Percentiles rank a stretch among this genome's conserved stretches.
These are phyloP conservation scores for Calonectria naviculata DNA, from an alignment of 2,329 filamentous ascomycete genomes.

Conservation along the genomic window DNA sequence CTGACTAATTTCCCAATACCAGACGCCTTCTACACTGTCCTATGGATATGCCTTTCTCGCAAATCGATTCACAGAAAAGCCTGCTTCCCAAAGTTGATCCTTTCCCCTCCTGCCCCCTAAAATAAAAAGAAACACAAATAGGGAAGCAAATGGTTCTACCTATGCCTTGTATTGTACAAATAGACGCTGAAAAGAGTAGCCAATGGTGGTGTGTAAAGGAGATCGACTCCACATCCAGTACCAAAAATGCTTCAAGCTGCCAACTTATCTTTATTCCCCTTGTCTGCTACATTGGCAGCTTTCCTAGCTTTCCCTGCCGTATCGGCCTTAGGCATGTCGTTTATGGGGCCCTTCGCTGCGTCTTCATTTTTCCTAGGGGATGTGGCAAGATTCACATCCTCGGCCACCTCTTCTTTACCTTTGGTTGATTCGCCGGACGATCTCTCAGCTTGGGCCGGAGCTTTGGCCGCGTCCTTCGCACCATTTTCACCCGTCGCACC, in stretches of 20 bases:
- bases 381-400: constrained; percentile 27
- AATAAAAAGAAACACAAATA: neutral
- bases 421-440: neutral
- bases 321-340: constrained; percentile 18
- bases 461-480: constrained; percentile 30
- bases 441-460: constrained; percentile 56
- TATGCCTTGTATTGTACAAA: constrained; percentile 36
- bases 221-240: neutral
- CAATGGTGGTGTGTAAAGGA: neutral
- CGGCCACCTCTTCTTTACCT: neutral
- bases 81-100: neutral
- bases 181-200: constrained; percentile 9
- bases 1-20: constrained; percentile 25
- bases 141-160: neutral
- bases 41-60: constrained; percentile 10
- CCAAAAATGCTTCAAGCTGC: constrained; percentile 24
- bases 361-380: constrained; percentile 16
- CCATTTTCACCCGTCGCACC: constrained; percentile 26
- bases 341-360: neutral
- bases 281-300: constrained; percentile 3
- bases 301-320: constrained; percentile 18
- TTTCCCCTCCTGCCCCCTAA: neutral
- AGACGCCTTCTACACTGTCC: constrained; percentile 36
- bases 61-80: constrained; percentile 5
- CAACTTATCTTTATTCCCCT: constrained; percentile 20